Evolutionary conservation across 1,139 yeast genomes (phyloP), one percentile per base, ranked within the genome.

Genomic region (Suhomyces choctaworum): DNA sequence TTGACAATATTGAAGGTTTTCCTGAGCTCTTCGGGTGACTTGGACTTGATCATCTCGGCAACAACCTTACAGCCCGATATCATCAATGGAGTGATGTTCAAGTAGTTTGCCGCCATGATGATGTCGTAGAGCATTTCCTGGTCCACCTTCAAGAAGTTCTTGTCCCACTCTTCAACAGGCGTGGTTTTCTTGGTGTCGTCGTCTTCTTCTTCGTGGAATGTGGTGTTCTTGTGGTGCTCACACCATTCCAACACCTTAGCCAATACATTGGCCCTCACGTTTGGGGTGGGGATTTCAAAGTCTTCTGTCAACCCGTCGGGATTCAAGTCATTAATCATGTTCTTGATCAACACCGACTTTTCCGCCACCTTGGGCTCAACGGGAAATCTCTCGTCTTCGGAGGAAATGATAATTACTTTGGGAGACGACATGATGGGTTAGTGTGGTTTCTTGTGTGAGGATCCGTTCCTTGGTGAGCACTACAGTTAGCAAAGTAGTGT

Each of bases 91-190:
- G 88, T 82, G 58, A 94, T 92, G 58, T 94, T 95, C 57, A 94
- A 73, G 62, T 89, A 94, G 64, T 94, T 94, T 31, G 98, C 97
- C 12, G 98, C 96, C 42, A 88, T 71, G 47, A 94, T 89, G 61
- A 94, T 92, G 60, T 92, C 98, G 56, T 92, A 94, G 46, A 94
- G 78, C 97, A 94, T 89, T 58, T 94, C 98, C 63, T 94, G 98
- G 63, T 94, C 98, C 27, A 94, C 97, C 51, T 88, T 87, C 57
- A 94, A 76, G 62, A 92, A 94, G 60, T 85, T 88, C 62, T 87
- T 87, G 65, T 94, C 98, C 98, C 98, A 94, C 42, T 90, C 95
- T 47, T 86, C 92, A 38, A 92, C 83, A 1, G 92, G 92, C 4
- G 88, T 87, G 5, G 87, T 75, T 33, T 56, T 51, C 54, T 87